Base-by-base conservation (phyloP, 139 green algal species). In the Zygnema cylindricum region DNA sequence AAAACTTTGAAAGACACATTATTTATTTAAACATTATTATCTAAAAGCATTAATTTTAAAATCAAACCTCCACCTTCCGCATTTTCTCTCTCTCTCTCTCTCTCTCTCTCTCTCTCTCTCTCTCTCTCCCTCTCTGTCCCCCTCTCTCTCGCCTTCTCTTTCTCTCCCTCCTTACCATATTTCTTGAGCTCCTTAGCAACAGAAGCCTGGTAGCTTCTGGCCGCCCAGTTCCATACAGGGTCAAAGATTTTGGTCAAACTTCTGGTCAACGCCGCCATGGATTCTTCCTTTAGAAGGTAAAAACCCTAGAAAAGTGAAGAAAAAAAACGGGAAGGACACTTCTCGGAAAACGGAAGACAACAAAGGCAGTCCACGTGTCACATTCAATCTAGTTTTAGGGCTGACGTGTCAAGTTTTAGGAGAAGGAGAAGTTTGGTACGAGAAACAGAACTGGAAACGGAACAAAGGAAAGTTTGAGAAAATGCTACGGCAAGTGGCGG, bases 191-290 rank as follows among this genome's bases (percentile, higher is more conserved):
- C 84, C 33, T 40, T 36, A 3, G 76, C 84, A 2, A 89, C 84
- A 7, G 84, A 42, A 33, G 84, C 84, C 55, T 89, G 84, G 84
- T 89, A 89, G n/a, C 84, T 76, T 11, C 16, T 39, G 2, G 84
- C 76, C n/a, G 84, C 84, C 84, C 84, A 89, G 76, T 89, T 89
- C 39, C 69, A 88, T 35, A 75, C 55, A 23, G 84, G 84, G 3
- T 89, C 84, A 25, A 41, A 85, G 41, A 88, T 3, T 11, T 77
- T 75, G 33, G 57, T 85, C 77, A 85, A 79, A 49, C 71, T 3
- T 16, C 11, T 57, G 7, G 71, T 79, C 3, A 57, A 3, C 3
- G 7, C 40, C 7, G 39, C 38, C 71, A 57, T 43, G 71, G 39
- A 3, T 43, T 57, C 71, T 43, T 39, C 57, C 30, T 30, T 30